A percentile compares a stretch with the other conserved stretches of the same genome.
phyloP scores from a whole-genome alignment of 1,284 basidiomycete genomes.

The Malassezia nana region DNA sequence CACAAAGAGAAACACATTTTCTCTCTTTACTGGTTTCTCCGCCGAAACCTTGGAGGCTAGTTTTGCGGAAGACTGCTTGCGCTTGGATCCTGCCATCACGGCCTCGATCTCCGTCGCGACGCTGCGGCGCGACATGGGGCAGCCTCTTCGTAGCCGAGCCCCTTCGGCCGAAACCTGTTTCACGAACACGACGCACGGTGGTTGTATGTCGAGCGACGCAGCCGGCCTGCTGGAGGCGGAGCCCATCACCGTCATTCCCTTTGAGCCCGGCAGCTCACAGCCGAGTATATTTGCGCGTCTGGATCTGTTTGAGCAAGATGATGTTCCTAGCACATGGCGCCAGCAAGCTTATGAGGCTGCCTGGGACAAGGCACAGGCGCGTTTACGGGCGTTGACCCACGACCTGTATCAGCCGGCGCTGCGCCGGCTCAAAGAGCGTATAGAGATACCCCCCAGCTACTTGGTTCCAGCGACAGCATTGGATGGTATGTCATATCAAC shows the following conservation, averaged over 20 bases:
- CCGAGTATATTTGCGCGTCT: not conserved
- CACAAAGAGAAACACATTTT: slow-evolving; percentile 60
- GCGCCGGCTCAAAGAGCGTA: not conserved
- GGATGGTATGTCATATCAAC: not conserved
- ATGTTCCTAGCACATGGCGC: not conserved
- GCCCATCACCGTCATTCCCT: slow-evolving; percentile 3
- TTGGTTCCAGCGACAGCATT: not conserved
- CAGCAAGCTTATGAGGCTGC: not conserved
- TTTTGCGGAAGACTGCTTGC: slow-evolving; percentile 16
- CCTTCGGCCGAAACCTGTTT: not conserved
- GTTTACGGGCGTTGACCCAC: not conserved
- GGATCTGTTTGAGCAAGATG: not conserved
- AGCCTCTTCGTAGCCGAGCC: not conserved
- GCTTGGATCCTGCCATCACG: slow-evolving; percentile 10
- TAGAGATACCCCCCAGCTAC: not conserved
- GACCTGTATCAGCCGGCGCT: not conserved
- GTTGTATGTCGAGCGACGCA: slow-evolving; percentile 1
- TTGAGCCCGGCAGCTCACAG: not conserved
- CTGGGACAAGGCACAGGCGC: not conserved
- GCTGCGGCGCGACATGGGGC: not conserved
- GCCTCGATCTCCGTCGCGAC: not conserved
- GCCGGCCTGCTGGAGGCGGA: slow-evolving; percentile 10
- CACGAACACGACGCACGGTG: not conserved
- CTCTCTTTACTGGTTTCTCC: slow-evolving; percentile 1
- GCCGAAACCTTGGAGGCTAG: not conserved